Evolutionary conservation across 1,284 basidiomycete species (phyloP), one percentile per base, ranked within the genome.

Genomic region (Spongispora temasekensis): DNA sequence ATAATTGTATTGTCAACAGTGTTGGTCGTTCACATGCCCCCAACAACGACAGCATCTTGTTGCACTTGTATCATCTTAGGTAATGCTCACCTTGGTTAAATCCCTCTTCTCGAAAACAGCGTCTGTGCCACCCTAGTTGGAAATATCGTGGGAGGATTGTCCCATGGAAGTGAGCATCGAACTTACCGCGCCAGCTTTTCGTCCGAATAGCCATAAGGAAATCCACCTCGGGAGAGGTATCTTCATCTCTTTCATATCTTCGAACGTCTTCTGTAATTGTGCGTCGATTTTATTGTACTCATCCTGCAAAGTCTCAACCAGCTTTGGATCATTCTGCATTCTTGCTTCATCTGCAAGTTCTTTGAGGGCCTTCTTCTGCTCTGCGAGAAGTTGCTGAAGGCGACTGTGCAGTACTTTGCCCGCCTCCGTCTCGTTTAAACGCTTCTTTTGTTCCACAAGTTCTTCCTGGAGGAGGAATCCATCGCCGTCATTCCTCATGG

Each of bases 171-270:
- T 21, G 21, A 21, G 42, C n/a, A 23, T 5, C 42, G 12, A 44
- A 77, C 5, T 48, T 15, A 48, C 46, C 12, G 10, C 12, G n/a
- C 46, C 25, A 13, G 13, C 25, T 48, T 48, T 48, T 1, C 25
- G 10, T 48, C 46, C 46, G 19, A 48, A 48, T 17, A 48, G 25
- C 51, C 30, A 23, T 12, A 53, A 21, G 13, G 13, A 6, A 21
- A 53, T 15, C n/a, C 31, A n/a, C 21, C 51, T 32, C 5, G 21
- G 23, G 32, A 34, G 19, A 1, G 51, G 51, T 13, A 53, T 34
- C 51, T 27, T 53, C 51, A 53, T 53, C 13, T 17, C 10, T 21
- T 17, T 34, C 21, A 53, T 53, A 30, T 35, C 10, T n/a, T 34
- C n/a, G 30, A 53, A 32, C 12, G 31, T 53, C 10, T 25, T 53